Percentiles rank a stretch among this genome's conserved stretches.
These are phyloP conservation scores for Yamadazyma atlantica DNA, from an alignment of 1,139 yeast species.

Conservation along the genomic window DNA sequence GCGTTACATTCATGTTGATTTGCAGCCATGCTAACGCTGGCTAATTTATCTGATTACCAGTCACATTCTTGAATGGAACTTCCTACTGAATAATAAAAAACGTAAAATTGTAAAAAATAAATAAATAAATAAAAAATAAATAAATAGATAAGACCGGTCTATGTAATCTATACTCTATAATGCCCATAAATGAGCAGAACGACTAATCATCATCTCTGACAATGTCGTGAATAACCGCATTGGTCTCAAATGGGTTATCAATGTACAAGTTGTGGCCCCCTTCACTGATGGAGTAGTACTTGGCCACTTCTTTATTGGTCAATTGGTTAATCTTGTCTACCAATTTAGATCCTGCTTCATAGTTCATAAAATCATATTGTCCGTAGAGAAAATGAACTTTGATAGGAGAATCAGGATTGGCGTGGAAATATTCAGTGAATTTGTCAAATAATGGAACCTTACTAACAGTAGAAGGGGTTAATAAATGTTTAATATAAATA, in stretches of 20 bases:
- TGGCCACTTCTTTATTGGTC: slow-evolving; percentile 11
- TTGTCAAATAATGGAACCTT: slow-evolving; percentile 74
- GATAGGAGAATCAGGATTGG: slow-evolving; percentile 3
- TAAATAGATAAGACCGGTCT: too few species aligned
- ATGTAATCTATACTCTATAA: slow-evolving; percentile 1
- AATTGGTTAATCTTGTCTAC: slow-evolving; percentile 32
- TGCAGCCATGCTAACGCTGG: too few species aligned
- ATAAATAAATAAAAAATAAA: background rate
- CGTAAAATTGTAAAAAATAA: too few species aligned
- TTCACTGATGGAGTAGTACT: slow-evolving; percentile 31
- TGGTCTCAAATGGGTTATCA: slow-evolving; percentile 56
- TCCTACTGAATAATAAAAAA: too few species aligned
- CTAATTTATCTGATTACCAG: too few species aligned
- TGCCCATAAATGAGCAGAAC: slow-evolving; percentile 1
- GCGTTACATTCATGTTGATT: too few species aligned
- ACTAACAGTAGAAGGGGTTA: slow-evolving; percentile 78
- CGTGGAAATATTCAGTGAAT: slow-evolving; percentile 30
- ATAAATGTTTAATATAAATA: slow-evolving; percentile 58
- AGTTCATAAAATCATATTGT: slow-evolving; percentile 83
- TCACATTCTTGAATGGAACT: too few species aligned
- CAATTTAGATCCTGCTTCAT: slow-evolving; percentile 64
- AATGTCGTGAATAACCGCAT: slow-evolving; percentile 28
- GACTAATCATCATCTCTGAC: slow-evolving; percentile 13
- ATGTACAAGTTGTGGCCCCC: slow-evolving; percentile 50
- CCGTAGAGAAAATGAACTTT: slow-evolving; percentile 68